These are phyloP conservation scores for Sporisorium sorghi DNA, from an alignment of 1,284 basidiomycete species.

Conservation along the genomic window DNA sequence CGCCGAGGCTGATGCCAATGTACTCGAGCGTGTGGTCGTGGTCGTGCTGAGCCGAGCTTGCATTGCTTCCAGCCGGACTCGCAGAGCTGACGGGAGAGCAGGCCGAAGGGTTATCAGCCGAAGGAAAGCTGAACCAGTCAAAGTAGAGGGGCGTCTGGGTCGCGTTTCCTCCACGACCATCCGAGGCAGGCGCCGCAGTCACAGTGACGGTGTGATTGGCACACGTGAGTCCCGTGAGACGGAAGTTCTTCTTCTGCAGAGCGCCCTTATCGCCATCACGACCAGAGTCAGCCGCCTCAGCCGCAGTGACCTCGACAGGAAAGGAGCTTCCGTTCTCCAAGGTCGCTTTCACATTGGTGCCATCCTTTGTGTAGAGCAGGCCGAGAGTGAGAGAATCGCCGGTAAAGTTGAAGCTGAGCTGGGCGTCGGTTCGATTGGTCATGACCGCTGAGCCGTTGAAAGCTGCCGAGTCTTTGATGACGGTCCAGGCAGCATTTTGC, in stretches of 20 bases:
- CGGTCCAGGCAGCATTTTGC: constrained; percentile 7
- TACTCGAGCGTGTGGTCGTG: constrained; percentile 13
- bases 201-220: constrained; percentile 29
- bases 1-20: constrained; percentile 23
- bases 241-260: constrained; percentile 27
- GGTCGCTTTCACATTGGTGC: constrained; percentile 11
- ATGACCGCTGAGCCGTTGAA: constrained; percentile 22
- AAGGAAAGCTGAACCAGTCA: constrained; percentile 27
- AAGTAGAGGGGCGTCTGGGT: constrained; percentile 12
- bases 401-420: constrained; percentile 22
- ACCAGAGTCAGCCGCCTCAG: constrained; percentile 13
- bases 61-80: too few relatives aligned
- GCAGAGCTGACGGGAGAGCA: constrained; percentile 2
- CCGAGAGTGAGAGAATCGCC: constrained; percentile 24
- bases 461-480: background rate
- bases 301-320: constrained; percentile 11
- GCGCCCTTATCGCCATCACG: constrained; percentile 10
- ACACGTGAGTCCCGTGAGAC: constrained; percentile 14
- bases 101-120: background rate
- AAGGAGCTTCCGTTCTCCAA: constrained; percentile 20
- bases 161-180: background rate
- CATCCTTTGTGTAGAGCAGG: constrained; percentile 23
- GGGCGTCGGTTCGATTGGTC: constrained; percentile 1
- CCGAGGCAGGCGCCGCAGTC: background rate
- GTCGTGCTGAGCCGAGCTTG: too few relatives aligned